Base-by-base conservation (phyloP, 1,284 basidiomycete species). In the Meripilus lineatus region DNA sequence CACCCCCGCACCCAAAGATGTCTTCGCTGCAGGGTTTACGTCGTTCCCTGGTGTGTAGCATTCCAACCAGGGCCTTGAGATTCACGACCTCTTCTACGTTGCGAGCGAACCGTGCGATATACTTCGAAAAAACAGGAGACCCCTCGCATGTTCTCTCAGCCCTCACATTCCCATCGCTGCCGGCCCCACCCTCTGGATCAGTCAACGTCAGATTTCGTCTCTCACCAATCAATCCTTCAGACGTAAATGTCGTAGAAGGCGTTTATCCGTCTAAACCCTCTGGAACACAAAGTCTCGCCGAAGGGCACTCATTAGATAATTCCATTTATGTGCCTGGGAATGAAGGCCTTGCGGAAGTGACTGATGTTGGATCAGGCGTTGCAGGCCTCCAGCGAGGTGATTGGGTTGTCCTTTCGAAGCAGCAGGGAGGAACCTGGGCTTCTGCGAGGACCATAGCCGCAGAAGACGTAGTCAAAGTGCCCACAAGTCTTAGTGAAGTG, bases 211-310 rank as follows among this genome's bases (percentile, higher is more conserved):
- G 72, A 50, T 81, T 84, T 58, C 64, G 83, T n/a, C 72, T 89
- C n/a, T 74, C 84, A 2, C 85, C 89, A 4, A 77, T 91, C 44
- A 91, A 91, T 58, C 88, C 88, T 2, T 78, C 87, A 7, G 89
- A 91, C 51, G 62, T 87, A 53, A 91, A 91, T 50, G 84, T 88
- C 35, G 73, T 91, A 33, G 82, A 91, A 62, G 90, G 90, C 8
- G 77, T 86, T 14, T 92, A 92, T 58, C 89, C 89, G 0, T 62
- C 74, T 11, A 81, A 79, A 51, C 84, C 88, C 0, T 56, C 53
- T 1, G 64, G 68, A 18, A 59, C 67, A 5, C 64, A 67, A 14
- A 59, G 64, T 21, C 64, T 34, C 6, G 51, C 10, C 51, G 62
- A n/a, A 58, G 63, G 20, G 48, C 58, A 18, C 63, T 48, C 7